Conservation (phyloP, 106 monocot species). For the Platanthera zijinensis region DNA sequence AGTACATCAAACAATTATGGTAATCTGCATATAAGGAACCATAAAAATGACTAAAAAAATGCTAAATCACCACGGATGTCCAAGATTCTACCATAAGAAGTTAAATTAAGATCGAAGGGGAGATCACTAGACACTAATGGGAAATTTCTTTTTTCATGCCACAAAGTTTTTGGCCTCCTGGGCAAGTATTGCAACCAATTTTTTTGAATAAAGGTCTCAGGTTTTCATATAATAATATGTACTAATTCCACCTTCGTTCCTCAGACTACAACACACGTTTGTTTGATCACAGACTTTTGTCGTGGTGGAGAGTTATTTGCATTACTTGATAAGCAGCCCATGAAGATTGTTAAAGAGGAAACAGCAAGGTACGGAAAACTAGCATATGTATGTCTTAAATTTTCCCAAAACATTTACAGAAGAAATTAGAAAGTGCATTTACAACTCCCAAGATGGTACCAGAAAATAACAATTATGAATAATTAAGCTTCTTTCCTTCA, state of each 20-base stretch:
- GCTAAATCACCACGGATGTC: not conserved
- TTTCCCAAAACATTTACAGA: not conserved
- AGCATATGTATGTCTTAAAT: not conserved
- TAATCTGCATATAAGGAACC: not conserved
- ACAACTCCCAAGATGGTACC: not conserved
- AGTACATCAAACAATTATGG: too few relatives aligned
- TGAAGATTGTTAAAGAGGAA: constrained; percentile 90
- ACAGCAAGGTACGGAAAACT: constrained; percentile 56
- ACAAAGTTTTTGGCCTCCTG: not conserved
- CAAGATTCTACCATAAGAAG: not conserved
- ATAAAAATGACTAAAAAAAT: not conserved
- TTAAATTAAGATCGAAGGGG: not conserved
- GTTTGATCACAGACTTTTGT: constrained; percentile 97
- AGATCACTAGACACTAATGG: not conserved
- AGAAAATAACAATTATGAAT: not conserved
- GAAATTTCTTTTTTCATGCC: not conserved
- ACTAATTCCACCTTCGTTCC: constrained; percentile 21
- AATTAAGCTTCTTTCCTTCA: not conserved
- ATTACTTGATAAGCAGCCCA: constrained; percentile 87
- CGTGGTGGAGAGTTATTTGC: constrained; percentile 92
- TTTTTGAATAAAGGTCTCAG: not conserved
- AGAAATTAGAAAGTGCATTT: not conserved
- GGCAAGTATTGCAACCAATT: not conserved
- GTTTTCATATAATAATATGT: constrained; percentile 4
- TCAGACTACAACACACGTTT: constrained; percentile 85